Percentiles rank a stretch among this genome's conserved stretches.
Evolutionary conservation across 352 stramenopile species (phyloP).

Genomic region (Phytophthora kernoviae): DNA sequence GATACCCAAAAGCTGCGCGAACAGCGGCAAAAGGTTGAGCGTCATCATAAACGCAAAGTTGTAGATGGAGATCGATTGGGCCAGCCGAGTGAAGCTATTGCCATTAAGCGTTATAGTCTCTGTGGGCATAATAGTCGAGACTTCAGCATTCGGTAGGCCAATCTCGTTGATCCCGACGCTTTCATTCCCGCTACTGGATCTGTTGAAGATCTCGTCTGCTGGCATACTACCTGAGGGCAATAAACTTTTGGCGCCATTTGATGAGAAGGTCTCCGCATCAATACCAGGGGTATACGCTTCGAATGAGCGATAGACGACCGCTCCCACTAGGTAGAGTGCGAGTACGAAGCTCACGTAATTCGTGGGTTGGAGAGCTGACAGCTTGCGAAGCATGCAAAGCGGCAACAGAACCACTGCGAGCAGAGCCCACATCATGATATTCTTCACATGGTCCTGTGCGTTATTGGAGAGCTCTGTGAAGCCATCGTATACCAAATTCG

Average conservation of each 20-base stretch:
- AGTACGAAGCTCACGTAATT: constrained; percentile 72
- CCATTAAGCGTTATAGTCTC: constrained; percentile 6
- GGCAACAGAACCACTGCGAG: constrained; percentile 55
- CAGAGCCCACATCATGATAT: constrained; percentile 44
- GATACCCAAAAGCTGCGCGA: constrained; percentile 53
- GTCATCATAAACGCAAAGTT: constrained; percentile 86
- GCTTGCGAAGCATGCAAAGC: constrained; percentile 61
- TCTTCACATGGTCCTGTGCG: constrained; percentile 17
- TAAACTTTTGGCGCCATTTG: constrained; percentile 16
- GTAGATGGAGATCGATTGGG: constrained; percentile 73
- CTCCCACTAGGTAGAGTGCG: constrained; percentile 60
- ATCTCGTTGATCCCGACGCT: not conserved
- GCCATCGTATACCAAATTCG: constrained; percentile 34
- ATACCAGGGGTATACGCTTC: constrained; percentile 14
- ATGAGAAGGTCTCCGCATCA: constrained; percentile 1
- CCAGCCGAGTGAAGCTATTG: constrained; percentile 37
- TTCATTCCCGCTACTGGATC: not conserved
- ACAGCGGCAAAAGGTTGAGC: constrained; percentile 77
- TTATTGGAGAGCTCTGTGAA: constrained; percentile 9
- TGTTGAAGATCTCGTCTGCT: not conserved
- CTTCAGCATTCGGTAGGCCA: not conserved
- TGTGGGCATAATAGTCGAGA: not conserved
- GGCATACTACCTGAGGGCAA: constrained; percentile 9
- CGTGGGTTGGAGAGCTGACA: constrained; percentile 63
- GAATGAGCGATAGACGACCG: constrained; percentile 49